Conservation (phyloP, 2,329 filamentous ascomycete genomes). For the Penicillium sp. region DNA sequence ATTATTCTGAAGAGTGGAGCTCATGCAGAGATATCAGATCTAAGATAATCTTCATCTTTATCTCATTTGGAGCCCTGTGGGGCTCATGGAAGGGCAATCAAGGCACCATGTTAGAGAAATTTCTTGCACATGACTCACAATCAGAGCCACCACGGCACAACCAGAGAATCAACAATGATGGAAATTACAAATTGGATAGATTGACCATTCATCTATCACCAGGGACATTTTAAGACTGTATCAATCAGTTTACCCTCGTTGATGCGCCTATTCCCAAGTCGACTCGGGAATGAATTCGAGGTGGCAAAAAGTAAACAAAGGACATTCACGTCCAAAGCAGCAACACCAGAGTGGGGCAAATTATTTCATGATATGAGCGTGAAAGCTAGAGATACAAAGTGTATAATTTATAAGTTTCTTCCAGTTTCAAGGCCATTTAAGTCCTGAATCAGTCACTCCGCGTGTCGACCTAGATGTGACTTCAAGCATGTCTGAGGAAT, state of each 20-base stretch:
- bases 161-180: no score
- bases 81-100: neutral
- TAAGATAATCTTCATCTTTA: no score
- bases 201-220: neutral
- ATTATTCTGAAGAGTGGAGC: neutral
- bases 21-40: no score
- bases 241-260: neutral
- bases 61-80: no score
- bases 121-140: neutral
- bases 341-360: conserved; percentile 3
- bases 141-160: neutral
- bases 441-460: no score
- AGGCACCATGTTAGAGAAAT: neutral
- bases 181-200: no score
- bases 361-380: neutral
- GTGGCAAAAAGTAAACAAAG: conserved; percentile 3
- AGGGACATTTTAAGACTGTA: neutral
- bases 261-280: conserved; percentile 6
- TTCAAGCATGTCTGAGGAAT: neutral
- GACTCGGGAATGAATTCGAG: neutral
- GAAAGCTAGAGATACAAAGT: no score
- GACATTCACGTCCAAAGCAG: neutral
- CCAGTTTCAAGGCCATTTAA: neutral
- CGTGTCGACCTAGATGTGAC: no score
- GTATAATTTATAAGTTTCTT: neutral